These are phyloP conservation scores for Melastoma malabathricum DNA, from an alignment of 345 rosid genomes.

Conservation along the genomic window DNA sequence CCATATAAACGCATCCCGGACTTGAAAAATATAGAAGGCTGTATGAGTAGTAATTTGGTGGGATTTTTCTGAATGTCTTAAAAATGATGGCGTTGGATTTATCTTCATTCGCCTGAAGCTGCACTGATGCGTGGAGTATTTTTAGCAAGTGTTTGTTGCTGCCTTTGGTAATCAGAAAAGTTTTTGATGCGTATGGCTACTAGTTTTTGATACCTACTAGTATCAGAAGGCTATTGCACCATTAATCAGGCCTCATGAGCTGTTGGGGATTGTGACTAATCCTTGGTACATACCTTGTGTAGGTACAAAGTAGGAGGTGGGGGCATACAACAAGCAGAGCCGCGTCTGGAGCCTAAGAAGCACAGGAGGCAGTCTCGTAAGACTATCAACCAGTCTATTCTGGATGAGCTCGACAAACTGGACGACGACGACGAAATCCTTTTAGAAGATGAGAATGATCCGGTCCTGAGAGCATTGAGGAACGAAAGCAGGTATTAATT, in stretches of 20 bases:
- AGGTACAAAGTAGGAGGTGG: constrained; percentile 68
- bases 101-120: no score
- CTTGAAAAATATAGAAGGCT: no score
- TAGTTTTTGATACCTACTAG: background rate
- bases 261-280: background rate
- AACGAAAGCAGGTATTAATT: constrained; percentile 23
- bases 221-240: no score
- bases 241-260: background rate
- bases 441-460: constrained; percentile 42
- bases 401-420: constrained; percentile 40
- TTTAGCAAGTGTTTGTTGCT: no score
- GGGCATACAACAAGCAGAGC: constrained; percentile 83
- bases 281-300: constrained; percentile 6
- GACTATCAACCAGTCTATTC: constrained; percentile 53
- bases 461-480: constrained; percentile 34
- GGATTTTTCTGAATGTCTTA: no score
- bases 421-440: constrained; percentile 31
- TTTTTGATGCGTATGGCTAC: no score
- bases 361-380: constrained; percentile 73
- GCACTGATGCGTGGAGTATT: no score
- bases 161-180: no score
- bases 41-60: no score
- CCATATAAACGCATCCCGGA: no score
- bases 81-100: no score
- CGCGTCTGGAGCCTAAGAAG: constrained; percentile 65